A percentile compares a stretch with the other conserved stretches of the same genome.
Evolutionary conservation across 129 eudicot genomes (phyloP).

Genomic region (carrot (Daucus carota)): DNA sequence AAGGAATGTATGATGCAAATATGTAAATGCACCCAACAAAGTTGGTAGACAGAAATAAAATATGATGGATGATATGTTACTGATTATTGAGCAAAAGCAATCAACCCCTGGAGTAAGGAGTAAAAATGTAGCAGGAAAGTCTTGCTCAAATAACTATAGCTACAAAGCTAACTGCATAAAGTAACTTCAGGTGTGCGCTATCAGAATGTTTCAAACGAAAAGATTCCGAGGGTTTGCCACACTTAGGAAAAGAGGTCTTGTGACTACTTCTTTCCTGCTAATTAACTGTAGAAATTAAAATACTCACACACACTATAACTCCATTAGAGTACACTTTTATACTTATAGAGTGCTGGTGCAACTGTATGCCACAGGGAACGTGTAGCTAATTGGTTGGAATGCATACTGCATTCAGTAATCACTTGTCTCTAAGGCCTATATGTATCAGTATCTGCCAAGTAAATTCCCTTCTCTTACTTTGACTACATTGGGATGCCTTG

Average conservation of each 20-base stretch:
- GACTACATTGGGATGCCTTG: background rate
- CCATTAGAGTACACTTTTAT: no score
- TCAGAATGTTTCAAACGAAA: background rate
- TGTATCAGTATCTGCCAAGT: background rate
- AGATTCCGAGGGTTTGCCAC: background rate
- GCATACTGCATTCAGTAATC: background rate
- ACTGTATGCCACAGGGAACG: background rate
- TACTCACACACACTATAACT: no score
- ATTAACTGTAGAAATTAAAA: no score
- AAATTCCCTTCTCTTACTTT: background rate
- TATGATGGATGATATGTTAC: background rate
- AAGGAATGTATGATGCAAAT: background rate
- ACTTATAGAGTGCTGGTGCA: background rate
- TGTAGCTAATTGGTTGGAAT: background rate
- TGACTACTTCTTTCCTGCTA: background rate
- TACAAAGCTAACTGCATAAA: background rate
- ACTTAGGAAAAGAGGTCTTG: background rate
- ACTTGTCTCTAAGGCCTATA: background rate
- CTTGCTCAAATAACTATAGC: background rate
- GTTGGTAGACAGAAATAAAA: background rate
- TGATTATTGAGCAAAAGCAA: background rate
- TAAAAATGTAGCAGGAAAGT: background rate
- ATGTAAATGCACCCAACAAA: background rate
- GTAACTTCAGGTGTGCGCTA: background rate
- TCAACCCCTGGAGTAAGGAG: background rate